These are phyloP conservation scores for Mitragyna speciosa DNA, from an alignment of 257 asterid species.

Conservation along the genomic window DNA sequence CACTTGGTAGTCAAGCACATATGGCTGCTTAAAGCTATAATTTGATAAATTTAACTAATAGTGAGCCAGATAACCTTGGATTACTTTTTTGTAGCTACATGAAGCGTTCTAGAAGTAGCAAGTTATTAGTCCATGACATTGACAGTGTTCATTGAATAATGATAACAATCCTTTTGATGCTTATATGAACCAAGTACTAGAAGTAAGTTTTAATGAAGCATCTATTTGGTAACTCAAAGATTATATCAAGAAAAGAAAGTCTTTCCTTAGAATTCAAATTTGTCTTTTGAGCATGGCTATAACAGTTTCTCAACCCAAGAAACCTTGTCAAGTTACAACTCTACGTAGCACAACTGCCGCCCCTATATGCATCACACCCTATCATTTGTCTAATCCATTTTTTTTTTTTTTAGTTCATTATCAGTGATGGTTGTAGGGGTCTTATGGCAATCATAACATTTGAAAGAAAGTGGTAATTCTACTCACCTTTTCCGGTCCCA, in stretches of 20 bases:
- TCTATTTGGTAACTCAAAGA: neutral
- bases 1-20: neutral
- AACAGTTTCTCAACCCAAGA: neutral
- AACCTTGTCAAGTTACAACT: neutral
- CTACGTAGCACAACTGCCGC: neutral
- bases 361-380: neutral
- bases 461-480: neutral
- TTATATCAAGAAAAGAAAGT: neutral
- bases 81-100: neutral
- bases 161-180: too few relatives aligned
- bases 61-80: neutral
- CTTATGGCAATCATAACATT: conserved; percentile 1
- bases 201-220: too few relatives aligned
- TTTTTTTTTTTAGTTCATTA: neutral
- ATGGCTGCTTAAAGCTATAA: neutral
- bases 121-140: neutral
- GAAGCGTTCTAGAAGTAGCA: neutral
- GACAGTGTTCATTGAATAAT: too few relatives aligned
- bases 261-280: neutral
- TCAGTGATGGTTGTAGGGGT: neutral
- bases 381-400: neutral
- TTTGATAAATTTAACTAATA: too few relatives aligned
- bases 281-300: neutral
- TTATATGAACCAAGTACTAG: too few relatives aligned
- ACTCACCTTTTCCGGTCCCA: neutral